These are phyloP conservation scores for Paramarasmius palmivorus DNA, from an alignment of 1,284 basidiomycete species.

Conservation along the genomic window DNA sequence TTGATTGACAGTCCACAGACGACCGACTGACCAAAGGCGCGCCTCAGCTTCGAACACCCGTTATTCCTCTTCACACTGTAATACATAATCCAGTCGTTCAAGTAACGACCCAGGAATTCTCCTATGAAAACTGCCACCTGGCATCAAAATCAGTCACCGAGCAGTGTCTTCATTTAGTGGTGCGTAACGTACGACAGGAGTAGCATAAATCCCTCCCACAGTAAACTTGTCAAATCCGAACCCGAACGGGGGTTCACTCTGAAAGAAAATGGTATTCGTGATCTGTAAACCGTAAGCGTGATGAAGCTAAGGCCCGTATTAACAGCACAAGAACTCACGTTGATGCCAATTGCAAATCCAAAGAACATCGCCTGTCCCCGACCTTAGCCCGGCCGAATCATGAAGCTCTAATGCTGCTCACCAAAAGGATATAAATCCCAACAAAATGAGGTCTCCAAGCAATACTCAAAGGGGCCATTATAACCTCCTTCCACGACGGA, in stretches of 20 bases:
- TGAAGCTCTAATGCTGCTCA: slow-evolving; percentile 10
- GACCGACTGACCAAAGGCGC: slow-evolving; percentile 43
- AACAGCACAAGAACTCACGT: slow-evolving; percentile 33
- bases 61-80: slow-evolving; percentile 40
- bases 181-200: slow-evolving; percentile 37
- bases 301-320: no score
- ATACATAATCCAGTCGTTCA: slow-evolving; percentile 49
- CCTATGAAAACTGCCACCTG: slow-evolving; percentile 44
- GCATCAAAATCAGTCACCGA: not conserved
- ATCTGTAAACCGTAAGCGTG: no score
- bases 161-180: no score
- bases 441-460: slow-evolving; percentile 47
- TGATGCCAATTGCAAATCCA: slow-evolving; percentile 55
- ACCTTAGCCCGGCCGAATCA: not conserved
- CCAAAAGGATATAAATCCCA: slow-evolving; percentile 40
- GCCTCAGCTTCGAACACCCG: slow-evolving; percentile 54
- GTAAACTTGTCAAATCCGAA: slow-evolving; percentile 42
- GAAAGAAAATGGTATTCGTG: slow-evolving; percentile 41
- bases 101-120: slow-evolving; percentile 47
- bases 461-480: slow-evolving; percentile 36
- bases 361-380: slow-evolving; percentile 37
- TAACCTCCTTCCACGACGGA: slow-evolving; percentile 35
- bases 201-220: slow-evolving; percentile 43
- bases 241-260: slow-evolving; percentile 28
- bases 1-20: not conserved